These are phyloP conservation scores for Peronospora farinosa DNA, from an alignment of 352 stramenopile species.

Conservation along the genomic window DNA sequence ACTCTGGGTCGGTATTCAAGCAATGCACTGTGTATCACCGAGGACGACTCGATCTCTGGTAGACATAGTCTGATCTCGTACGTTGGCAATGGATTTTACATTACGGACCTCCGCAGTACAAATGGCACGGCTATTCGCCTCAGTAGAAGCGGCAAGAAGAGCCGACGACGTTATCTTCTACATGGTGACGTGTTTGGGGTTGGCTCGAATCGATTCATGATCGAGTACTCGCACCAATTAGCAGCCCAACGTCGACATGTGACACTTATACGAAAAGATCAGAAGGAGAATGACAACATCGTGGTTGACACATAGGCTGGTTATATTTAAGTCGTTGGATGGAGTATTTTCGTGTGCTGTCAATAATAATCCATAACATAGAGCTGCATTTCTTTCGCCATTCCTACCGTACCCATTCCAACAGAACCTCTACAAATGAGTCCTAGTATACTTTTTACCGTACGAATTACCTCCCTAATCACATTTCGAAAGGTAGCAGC, in stretches of 20 bases:
- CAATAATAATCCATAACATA: too few species aligned
- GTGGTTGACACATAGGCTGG: slow-evolving; percentile 10
- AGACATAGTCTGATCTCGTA: slow-evolving; percentile 67
- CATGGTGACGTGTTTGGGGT: slow-evolving; percentile 81
- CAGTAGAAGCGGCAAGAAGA: slow-evolving; percentile 56
- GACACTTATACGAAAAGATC: slow-evolving; percentile 22
- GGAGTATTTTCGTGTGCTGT: too few species aligned
- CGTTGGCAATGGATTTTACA: slow-evolving; percentile 75
- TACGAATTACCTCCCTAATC: slow-evolving; percentile 12
- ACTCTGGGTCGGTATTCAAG: slow-evolving; percentile 64
- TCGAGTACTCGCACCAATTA: slow-evolving; percentile 74
- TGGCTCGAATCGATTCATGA: slow-evolving; percentile 76
- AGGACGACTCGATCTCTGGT: slow-evolving; percentile 77
- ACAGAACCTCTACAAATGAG: slow-evolving; percentile 1
- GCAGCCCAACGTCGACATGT: slow-evolving; percentile 23
- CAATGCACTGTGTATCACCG: slow-evolving; percentile 77
- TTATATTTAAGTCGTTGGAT: too few species aligned
- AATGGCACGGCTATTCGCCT: slow-evolving; percentile 76
- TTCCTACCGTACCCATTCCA: not conserved
- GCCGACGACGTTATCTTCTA: slow-evolving; percentile 49
- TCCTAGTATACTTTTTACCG: not conserved
- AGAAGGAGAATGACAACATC: slow-evolving; percentile 18
- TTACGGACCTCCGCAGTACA: slow-evolving; percentile 77
- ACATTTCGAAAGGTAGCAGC: slow-evolving; percentile 32
- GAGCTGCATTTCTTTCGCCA: too few species aligned